Conservation (phyloP, 805 yeast genomes). For the Saccharomycopsis malanga region DNA sequence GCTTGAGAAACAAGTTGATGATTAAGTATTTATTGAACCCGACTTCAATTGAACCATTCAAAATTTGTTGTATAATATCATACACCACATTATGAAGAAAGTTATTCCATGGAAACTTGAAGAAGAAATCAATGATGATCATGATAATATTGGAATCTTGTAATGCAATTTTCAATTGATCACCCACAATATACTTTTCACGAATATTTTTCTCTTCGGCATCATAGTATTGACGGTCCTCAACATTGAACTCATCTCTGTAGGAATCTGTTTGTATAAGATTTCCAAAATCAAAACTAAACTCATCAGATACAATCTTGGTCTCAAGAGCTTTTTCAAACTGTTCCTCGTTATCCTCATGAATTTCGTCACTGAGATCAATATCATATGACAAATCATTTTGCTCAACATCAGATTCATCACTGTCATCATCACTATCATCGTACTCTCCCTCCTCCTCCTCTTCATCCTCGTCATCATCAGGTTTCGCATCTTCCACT, state of each 20-base stretch:
- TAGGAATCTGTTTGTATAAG: slow-evolving; percentile 19
- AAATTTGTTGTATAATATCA: slow-evolving; percentile 74
- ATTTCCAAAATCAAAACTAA: slow-evolving; percentile 19
- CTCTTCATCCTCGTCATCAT: slow-evolving; percentile 22
- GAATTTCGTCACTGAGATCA: slow-evolving; percentile 14
- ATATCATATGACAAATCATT: slow-evolving; percentile 5
- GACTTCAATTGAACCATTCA: slow-evolving; percentile 64
- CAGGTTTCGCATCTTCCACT: slow-evolving; percentile 16
- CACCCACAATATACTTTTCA: slow-evolving; percentile 58
- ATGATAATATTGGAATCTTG: slow-evolving; percentile 55
- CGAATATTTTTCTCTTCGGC: slow-evolving; percentile 36
- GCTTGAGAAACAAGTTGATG: slow-evolving; percentile 54
- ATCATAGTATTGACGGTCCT: slow-evolving; percentile 14
- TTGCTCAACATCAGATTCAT: slow-evolving; percentile 21
- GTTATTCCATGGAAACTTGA: slow-evolving; percentile 74
- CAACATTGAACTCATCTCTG: slow-evolving; percentile 29
- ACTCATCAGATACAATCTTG: slow-evolving; percentile 23
- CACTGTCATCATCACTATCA: slow-evolving; percentile 8
- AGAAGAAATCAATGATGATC: slow-evolving; percentile 60
- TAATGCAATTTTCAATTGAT: slow-evolving; percentile 59
- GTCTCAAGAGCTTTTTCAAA: slow-evolving; percentile 3
- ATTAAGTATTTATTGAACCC: slow-evolving; percentile 65
- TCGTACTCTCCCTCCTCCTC: slow-evolving; percentile 18
- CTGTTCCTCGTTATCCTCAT: slow-evolving; percentile 21
- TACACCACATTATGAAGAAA: slow-evolving; percentile 81